Base-by-base conservation (phyloP, 2,329 filamentous ascomycete species). In the Aspergillus hiratsukae region DNA sequence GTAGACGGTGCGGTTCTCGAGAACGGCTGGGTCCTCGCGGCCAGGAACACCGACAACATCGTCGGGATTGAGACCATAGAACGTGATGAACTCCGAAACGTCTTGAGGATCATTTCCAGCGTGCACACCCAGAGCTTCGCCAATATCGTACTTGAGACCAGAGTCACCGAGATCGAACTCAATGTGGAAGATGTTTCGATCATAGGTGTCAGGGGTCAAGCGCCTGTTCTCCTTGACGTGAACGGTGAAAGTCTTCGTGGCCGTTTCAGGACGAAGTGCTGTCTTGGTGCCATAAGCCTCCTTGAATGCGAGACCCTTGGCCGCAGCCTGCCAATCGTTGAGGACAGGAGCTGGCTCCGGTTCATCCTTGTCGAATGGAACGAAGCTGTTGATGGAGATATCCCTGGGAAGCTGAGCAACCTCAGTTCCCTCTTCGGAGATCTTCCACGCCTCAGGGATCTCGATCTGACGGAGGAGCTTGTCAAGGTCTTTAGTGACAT, bases 131-230 rank as follows among this genome's bases (percentile, higher is more conserved):
- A 99, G 87, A 49, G 94, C 94, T 78, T 99, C 94, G 56, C 94
- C 94, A 68, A 99, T 97, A 72, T 96, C 90, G 78, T 99, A 99
- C 45, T 85, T 96, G 62, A 99, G 85, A 41, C 92, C 93, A 35
- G 93, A 96, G 68, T 87, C 78, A 58, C 93, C 93, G 25, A 99
- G 85, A 70, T 97, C 94, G 69, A 99, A 99, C 77, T 99, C 94
- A 61, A 99, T 97, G 79, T 99, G 94, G 87, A 99, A 99, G 76
- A 99, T 97, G 82, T 99, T 97, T 66, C 94, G 91, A 75, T 97
- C 92, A 72, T 99, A 99, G 31, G 87, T 88, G 25, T 76, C 68
- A 3, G 94, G 94, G 0, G 94, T 99, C 54, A 99, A 83, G 61
- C 94, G 87, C 60, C 94, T 90, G 78, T 96, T 97, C 80, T 97